Evolutionary conservation across 495 filamentous ascomycete species (phyloP), one percentile per base, ranked within the genome.

Genomic region (Aspergillus leporis): DNA sequence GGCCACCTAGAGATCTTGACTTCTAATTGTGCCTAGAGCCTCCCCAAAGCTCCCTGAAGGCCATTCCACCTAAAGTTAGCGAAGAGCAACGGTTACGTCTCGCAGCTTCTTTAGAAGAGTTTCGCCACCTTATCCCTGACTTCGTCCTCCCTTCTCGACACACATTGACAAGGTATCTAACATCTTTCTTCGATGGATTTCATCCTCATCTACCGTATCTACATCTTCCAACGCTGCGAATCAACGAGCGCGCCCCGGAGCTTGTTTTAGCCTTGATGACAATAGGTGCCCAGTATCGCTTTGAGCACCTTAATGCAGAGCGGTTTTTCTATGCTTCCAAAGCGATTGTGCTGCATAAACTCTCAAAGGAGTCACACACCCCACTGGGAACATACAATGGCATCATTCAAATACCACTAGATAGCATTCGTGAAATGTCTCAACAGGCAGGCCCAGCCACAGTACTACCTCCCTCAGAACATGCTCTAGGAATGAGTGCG

Each of bases 121-220:
- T 73, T 41, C 71, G 71, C 38, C 65, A 75, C 58, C 67, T 74
- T 8, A 75, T 75, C 16, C 73, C 68, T 1, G 71, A 73, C 52
- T 74, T 75, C 40, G 70, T 67, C 1, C 55, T 75, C 47, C 73
- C 73, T 22, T 74, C 73, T n/a, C 70, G 73, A 13, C 71, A 75
- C 45, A 75, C 73, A 1, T 51, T 75, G 46, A 74, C 71, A 5
- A 64, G 73, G 40, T 75, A 75, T 40, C 55, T 75, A 18, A 75
- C 69, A 7, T 74, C 72, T 1, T 74, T 71, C 53, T 74, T 74
- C 53, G 70, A 71, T 28, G 72, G 72, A 19, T 74, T 74, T 19
- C 72, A 74, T 22, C 68, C 72, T 10, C 72, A 74, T 55, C 67
- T 74, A 38, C 72, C 72, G 9, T 74, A 71, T 30, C 68, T 74